phyloP scores from a whole-genome alignment of 805 yeast genomes.

The Nakazawaea pomicola region DNA sequence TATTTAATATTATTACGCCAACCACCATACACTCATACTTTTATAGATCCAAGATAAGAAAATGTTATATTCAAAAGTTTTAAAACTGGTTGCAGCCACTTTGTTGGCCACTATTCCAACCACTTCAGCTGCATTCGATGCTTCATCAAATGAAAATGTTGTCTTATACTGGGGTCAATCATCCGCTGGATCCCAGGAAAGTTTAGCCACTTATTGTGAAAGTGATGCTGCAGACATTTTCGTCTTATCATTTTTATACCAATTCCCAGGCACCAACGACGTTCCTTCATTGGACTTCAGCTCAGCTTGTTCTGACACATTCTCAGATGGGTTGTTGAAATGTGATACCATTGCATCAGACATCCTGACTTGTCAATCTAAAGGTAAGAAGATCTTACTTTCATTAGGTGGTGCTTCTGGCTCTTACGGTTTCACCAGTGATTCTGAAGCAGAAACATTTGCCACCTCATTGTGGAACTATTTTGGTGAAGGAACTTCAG shows the following conservation, averaged over 20 bases:
- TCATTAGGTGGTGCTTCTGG: conserved; percentile 77
- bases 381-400: conserved; percentile 73
- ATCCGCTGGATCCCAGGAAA: conserved; percentile 55
- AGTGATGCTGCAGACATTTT: conserved; percentile 66
- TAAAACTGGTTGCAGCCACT: conserved; percentile 13
- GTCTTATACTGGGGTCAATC: conserved; percentile 91
- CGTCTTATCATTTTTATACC: conserved; percentile 62
- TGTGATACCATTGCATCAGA: conserved; percentile 49
- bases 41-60: no score
- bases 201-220: conserved; percentile 56
- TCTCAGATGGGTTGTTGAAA: conserved; percentile 36
- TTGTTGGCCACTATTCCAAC: conserved; percentile 14
- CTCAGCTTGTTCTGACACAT: conserved; percentile 35
- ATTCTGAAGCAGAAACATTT: conserved; percentile 50
- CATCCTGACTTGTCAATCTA: conserved; percentile 66
- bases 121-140: conserved; percentile 25
- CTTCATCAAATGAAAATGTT: conserved; percentile 47
- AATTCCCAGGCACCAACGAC: conserved; percentile 44
- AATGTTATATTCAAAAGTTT: conserved; percentile 3
- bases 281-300: conserved; percentile 54
- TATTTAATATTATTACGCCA: no score
- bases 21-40: no score
- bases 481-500: conserved; percentile 53
- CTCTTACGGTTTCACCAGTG: conserved; percentile 46
- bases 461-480: conserved; percentile 59